Percentiles rank a stretch among this genome's conserved stretches.
These are phyloP conservation scores for Fraxinus ornus DNA, from an alignment of 305 asterid genomes.

Conservation along the genomic window DNA sequence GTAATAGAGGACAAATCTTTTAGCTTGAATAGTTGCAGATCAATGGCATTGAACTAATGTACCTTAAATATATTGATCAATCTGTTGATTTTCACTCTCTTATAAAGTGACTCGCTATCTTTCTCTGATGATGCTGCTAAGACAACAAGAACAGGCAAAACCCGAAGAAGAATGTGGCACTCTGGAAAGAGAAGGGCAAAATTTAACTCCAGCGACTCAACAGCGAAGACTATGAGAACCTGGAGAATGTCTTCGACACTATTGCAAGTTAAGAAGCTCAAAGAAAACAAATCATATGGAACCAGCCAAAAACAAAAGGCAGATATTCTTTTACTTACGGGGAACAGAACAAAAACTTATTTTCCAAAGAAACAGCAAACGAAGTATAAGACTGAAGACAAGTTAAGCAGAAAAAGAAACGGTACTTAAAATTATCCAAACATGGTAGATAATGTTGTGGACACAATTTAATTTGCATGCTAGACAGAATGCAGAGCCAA, in stretches of 20 bases:
- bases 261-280: constrained; percentile 57
- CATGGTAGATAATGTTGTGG: background rate
- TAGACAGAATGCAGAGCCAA: background rate
- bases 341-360: background rate
- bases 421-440: background rate
- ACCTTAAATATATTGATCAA: constrained; percentile 91
- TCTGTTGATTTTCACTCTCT: constrained; percentile 91
- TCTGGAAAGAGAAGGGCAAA: constrained; percentile 93
- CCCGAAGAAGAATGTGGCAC: constrained; percentile 93
- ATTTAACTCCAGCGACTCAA: constrained; percentile 93
- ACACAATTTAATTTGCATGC: background rate
- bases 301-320: constrained; percentile 18
- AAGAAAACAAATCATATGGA: constrained; percentile 20
- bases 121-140: constrained; percentile 97
- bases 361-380: background rate
- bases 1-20: constrained; percentile 12
- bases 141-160: constrained; percentile 97
- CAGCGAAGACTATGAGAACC: constrained; percentile 95
- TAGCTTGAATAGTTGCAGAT: constrained; percentile 9
- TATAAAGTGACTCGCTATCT: constrained; percentile 92
- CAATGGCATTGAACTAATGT: constrained; percentile 23
- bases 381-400: background rate
- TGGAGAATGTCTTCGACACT: constrained; percentile 99
- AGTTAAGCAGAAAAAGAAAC: background rate
- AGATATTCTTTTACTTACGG: background rate